These are phyloP conservation scores for Alternaria sp. DNA, from an alignment of 2,329 filamentous ascomycete genomes.

Conservation along the genomic window DNA sequence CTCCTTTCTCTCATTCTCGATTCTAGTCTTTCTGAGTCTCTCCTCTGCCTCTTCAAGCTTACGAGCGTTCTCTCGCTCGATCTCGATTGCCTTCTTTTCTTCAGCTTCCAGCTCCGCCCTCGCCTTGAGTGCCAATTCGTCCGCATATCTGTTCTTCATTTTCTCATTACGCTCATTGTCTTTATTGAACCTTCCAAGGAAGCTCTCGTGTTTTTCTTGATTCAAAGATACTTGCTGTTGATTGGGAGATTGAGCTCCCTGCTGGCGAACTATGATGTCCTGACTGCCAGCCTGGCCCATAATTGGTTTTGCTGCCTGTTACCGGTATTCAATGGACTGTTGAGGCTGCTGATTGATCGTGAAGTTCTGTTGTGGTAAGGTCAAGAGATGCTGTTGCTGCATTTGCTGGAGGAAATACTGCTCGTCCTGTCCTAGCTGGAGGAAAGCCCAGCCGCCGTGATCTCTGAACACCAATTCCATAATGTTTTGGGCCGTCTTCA, in stretches of 20 bases:
- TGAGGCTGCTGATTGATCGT: not conserved
- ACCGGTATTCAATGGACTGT: not conserved
- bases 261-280: not conserved
- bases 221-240: not conserved
- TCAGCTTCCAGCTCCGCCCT: not conserved
- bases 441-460: slow-evolving; percentile 3
- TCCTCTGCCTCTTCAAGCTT: not conserved
- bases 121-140: not conserved
- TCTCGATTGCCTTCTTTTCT: not conserved
- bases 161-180: not conserved
- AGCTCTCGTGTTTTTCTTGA: not conserved
- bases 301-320: not conserved
- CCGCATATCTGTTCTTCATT: slow-evolving; percentile 7
- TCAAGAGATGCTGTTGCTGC: not conserved
- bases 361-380: not conserved
- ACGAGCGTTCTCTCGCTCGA: not conserved
- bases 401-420: slow-evolving; percentile 1
- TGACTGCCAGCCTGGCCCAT: not conserved
- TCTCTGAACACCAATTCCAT: not conserved
- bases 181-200: not conserved
- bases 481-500: not conserved
- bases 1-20: not conserved
- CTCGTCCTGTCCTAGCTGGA: not conserved
- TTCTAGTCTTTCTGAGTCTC: not conserved
- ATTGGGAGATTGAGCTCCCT: not conserved